These are phyloP conservation scores for Rhodosporidiobolus odoratus DNA, from an alignment of 768 basidiomycete genomes.

Conservation along the genomic window DNA sequence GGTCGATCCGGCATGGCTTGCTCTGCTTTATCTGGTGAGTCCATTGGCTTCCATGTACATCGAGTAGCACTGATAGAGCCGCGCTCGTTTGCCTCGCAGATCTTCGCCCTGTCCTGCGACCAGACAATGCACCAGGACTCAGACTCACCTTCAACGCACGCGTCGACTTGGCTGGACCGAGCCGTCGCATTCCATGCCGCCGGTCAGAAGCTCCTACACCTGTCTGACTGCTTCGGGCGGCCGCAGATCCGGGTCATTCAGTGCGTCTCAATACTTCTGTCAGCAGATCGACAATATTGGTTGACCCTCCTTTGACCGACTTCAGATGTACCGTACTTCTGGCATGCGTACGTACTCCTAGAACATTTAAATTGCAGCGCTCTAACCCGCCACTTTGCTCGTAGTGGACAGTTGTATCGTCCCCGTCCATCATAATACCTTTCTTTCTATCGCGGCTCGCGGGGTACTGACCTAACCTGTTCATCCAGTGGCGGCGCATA, in stretches of 20 bases:
- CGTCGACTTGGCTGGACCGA: not conserved
- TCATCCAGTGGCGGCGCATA: slow-evolving; percentile 11
- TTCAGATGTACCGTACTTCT: slow-evolving; percentile 8
- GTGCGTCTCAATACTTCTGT: not conserved
- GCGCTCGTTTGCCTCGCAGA: not conserved
- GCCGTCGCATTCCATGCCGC: slow-evolving; percentile 5
- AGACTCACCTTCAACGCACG: not conserved
- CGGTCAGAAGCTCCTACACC: slow-evolving; percentile 11
- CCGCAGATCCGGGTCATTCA: slow-evolving; percentile 23
- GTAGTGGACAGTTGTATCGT: slow-evolving; percentile 21
- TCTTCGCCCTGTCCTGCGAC: slow-evolving; percentile 22
- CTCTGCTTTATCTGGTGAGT: slow-evolving; percentile 6
- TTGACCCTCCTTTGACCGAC: not conserved
- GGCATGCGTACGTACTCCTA: slow-evolving; percentile 11
- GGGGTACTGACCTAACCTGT: not conserved
- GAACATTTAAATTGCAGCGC: no score
- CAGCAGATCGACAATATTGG: not conserved
- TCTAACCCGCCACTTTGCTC: not conserved
- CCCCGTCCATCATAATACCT: not conserved
- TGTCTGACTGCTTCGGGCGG: slow-evolving; percentile 11
- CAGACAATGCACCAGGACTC: not conserved
- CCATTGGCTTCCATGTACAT: no score
- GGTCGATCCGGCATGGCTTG: slow-evolving; percentile 31
- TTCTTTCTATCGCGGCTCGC: not conserved
- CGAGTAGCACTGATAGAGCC: no score